Conservation (phyloP, 148 eudicot species). For the Beta vulgaris region DNA sequence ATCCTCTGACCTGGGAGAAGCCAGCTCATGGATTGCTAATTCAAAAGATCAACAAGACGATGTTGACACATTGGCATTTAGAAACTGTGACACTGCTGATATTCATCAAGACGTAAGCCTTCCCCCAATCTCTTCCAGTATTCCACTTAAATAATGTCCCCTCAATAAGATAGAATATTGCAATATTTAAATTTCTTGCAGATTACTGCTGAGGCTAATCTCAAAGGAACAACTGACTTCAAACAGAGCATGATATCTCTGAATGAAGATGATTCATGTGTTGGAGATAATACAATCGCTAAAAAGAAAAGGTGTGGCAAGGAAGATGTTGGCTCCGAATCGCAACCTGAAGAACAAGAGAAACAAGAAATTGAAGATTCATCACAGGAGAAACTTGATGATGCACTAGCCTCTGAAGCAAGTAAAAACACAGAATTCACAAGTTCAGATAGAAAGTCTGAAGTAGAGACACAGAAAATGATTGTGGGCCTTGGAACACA, state of each 20-base stretch:
- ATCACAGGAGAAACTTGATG: constrained; percentile 2
- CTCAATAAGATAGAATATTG: not conserved
- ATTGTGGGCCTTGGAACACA: constrained; percentile 4
- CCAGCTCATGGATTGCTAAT: not conserved
- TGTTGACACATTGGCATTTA: not conserved
- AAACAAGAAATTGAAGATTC: constrained; percentile 9
- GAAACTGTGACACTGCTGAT: not conserved
- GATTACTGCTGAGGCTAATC: constrained; percentile 4
- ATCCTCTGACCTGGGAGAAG: not conserved
- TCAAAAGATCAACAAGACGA: not conserved
- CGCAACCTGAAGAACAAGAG: constrained; percentile 8
- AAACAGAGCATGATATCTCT: constrained; percentile 10
- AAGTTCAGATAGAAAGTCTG: constrained; percentile 11
- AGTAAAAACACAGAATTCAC: constrained; percentile 3
- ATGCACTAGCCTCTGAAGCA: constrained; percentile 6
- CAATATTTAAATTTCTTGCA: not conserved
- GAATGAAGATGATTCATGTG: constrained; percentile 15
- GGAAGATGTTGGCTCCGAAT: not conserved
- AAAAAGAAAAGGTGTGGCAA: not conserved
- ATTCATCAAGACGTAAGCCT: constrained; percentile 2
- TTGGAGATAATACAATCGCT: constrained; percentile 2
- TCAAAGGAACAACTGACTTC: not conserved
- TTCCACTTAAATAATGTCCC: not conserved
- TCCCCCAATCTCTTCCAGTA: not conserved
- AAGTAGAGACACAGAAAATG: not conserved